Evolutionary conservation across 148 eudicot genomes (phyloP).

Genomic region (Hydrangea macrophylla): DNA sequence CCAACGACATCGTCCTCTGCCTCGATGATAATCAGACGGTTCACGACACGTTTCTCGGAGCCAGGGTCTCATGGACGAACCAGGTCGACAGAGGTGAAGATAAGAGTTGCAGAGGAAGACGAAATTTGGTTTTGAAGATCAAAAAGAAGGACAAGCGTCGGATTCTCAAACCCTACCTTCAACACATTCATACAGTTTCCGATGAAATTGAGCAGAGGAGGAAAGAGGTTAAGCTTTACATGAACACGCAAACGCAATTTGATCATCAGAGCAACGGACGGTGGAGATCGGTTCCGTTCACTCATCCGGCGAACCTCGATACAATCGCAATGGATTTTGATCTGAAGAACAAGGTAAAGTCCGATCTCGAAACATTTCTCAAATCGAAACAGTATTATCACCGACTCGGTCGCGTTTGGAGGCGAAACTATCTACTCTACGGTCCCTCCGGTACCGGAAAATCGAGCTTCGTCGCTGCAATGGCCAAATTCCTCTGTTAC

Average conservation of each 20-base stretch:
- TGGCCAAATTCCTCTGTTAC: constrained; percentile 57
- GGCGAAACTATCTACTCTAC: constrained; percentile 74
- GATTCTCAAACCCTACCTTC: constrained; percentile 61
- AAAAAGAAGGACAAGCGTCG: constrained; percentile 73
- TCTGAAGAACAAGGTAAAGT: constrained; percentile 50
- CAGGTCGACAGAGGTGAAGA: constrained; percentile 13
- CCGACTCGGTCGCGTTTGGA: constrained; percentile 83
- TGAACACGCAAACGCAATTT: constrained; percentile 21
- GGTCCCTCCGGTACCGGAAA: constrained; percentile 99
- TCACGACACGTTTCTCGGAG: constrained; percentile 60
- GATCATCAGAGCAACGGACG: constrained; percentile 19
- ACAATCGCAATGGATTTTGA: constrained; percentile 69
- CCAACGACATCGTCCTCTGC: constrained; percentile 49
- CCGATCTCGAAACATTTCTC: constrained; percentile 66
- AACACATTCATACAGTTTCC: constrained; percentile 60
- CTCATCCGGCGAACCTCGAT: constrained; percentile 78
- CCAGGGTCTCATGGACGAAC: constrained; percentile 55
- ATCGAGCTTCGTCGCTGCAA: constrained; percentile 81
- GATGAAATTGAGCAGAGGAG: constrained; percentile 51
- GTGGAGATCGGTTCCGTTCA: constrained; percentile 61
- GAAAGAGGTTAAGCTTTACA: constrained; percentile 38
- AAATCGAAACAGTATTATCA: constrained; percentile 71
- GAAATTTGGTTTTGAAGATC: constrained; percentile 44
- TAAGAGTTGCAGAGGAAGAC: neutral
- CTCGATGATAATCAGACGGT: constrained; percentile 57